phyloP scores from a whole-genome alignment of 2,329 filamentous ascomycete genomes.

The Lasiodiplodia sp. region DNA sequence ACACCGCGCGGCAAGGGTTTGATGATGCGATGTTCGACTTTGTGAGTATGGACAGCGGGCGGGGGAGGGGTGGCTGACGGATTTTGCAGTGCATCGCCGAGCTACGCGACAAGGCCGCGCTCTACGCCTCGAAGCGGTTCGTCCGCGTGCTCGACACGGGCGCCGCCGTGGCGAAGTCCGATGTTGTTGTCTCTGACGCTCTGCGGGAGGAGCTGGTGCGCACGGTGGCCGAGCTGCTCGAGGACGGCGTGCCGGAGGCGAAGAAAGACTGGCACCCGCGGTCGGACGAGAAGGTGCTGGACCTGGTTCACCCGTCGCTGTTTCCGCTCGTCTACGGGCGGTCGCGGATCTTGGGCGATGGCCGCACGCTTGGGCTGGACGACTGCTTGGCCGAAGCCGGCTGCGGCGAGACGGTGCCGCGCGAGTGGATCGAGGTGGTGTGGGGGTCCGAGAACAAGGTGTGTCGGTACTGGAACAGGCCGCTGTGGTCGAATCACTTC shows the following conservation, averaged over 20 bases:
- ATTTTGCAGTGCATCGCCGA: constrained; percentile 48
- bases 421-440: constrained; percentile 18
- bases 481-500: constrained; percentile 42
- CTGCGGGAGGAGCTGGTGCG: constrained; percentile 51
- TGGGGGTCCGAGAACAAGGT: background rate
- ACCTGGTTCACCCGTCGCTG: constrained; percentile 66
- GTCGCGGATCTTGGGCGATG: constrained; percentile 32
- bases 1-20: constrained; percentile 28
- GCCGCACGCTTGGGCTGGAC: constrained; percentile 31
- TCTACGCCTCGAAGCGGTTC: constrained; percentile 49
- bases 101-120: constrained; percentile 57
- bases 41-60: too few species aligned
- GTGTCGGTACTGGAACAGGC: background rate
- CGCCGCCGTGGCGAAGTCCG: constrained; percentile 61
- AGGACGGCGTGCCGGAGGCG: constrained; percentile 55
- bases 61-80: too few species aligned
- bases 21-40: constrained; percentile 30
- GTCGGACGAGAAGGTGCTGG: constrained; percentile 62
- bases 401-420: constrained; percentile 30
- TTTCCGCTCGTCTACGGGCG: constrained; percentile 37
- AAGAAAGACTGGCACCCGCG: constrained; percentile 68
- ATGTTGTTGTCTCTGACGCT: constrained; percentile 50
- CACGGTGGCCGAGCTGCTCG: constrained; percentile 54
- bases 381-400: constrained; percentile 31
- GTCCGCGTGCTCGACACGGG: constrained; percentile 54